A percentile compares a stretch with the other conserved stretches of the same genome.
phyloP scores from a whole-genome alignment of 2,329 filamentous ascomycete genomes.

The Mariannaea elegans region DNA sequence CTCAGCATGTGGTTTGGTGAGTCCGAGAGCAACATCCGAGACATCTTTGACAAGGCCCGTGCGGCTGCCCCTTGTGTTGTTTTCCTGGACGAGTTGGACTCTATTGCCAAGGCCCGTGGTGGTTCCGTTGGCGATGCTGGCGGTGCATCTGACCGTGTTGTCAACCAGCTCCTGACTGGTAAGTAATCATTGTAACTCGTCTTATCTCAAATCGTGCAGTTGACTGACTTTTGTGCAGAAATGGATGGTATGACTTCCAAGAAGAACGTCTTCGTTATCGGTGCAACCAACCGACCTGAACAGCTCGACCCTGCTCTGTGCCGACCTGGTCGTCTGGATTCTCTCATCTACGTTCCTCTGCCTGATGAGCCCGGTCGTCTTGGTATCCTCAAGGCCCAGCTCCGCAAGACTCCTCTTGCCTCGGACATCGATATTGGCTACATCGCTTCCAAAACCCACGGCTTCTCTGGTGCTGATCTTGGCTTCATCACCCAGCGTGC shows the following conservation, averaged over 20 bases:
- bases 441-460: slow-evolving; percentile 97
- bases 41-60: slow-evolving; percentile 99
- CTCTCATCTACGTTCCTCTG: slow-evolving; percentile 96
- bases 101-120: slow-evolving; percentile 98
- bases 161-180: slow-evolving; percentile 98
- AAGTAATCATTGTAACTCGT: slow-evolving; percentile 48
- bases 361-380: slow-evolving; percentile 91
- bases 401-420: slow-evolving; percentile 96
- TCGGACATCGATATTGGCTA: slow-evolving; percentile 86
- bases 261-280: slow-evolving; percentile 99
- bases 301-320: slow-evolving; percentile 98
- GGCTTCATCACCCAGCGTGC: slow-evolving; percentile 99
- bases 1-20: slow-evolving; percentile 99
- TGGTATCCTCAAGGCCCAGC: slow-evolving; percentile 91
- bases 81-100: slow-evolving; percentile 98
- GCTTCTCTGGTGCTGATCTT: slow-evolving; percentile 99
- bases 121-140: slow-evolving; percentile 95
- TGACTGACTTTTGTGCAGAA: slow-evolving; percentile 67
- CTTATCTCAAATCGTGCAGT: not conserved
- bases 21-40: slow-evolving; percentile 99
- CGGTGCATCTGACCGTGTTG: slow-evolving; percentile 98
- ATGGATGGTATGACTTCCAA: slow-evolving; percentile 99
- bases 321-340: slow-evolving; percentile 98
- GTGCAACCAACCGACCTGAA: slow-evolving; percentile 97
- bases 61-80: slow-evolving; percentile 98